Evolutionary conservation across 1,284 basidiomycete species (phyloP).

Genomic region (Irpex sp.): DNA sequence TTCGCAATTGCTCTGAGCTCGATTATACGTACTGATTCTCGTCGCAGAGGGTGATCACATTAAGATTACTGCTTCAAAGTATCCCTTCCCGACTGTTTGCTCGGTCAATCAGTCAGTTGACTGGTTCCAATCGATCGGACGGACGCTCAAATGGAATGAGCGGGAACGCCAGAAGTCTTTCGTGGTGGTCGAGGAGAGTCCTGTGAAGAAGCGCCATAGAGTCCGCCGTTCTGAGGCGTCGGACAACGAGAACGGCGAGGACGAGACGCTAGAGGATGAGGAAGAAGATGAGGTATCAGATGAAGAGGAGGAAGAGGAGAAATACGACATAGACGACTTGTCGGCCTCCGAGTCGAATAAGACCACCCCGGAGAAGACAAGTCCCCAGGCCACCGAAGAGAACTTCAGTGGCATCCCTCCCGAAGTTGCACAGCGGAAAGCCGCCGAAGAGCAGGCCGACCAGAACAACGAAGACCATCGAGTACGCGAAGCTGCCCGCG

Average conservation of each 20-base stretch:
- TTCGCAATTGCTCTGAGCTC: not conserved
- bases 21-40: slow-evolving; percentile 4
- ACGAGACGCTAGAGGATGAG: slow-evolving; percentile 23
- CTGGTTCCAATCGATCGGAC: slow-evolving; percentile 96
- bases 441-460: slow-evolving; percentile 16
- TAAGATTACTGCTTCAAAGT: slow-evolving; percentile 96
- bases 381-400: not conserved
- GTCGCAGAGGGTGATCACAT: slow-evolving; percentile 95
- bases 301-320: slow-evolving; percentile 71
- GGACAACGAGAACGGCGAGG: slow-evolving; percentile 9
- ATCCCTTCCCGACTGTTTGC: slow-evolving; percentile 98
- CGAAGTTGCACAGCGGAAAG: slow-evolving; percentile 34
- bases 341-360: slow-evolving; percentile 38
- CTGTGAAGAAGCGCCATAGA: slow-evolving; percentile 38
- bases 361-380: slow-evolving; percentile 8
- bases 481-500: slow-evolving; percentile 33
- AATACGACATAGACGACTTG: slow-evolving; percentile 89
- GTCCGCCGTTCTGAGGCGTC: slow-evolving; percentile 7
- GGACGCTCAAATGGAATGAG: slow-evolving; percentile 98
- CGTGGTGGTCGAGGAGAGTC: slow-evolving; percentile 92
- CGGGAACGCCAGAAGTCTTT: slow-evolving; percentile 96
- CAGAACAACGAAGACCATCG: slow-evolving; percentile 14
- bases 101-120: slow-evolving; percentile 96
- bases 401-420: slow-evolving; percentile 25
- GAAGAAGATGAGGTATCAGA: slow-evolving; percentile 47